These are phyloP conservation scores for Ganoderma leucocontextum DNA, from an alignment of 1,284 basidiomycete genomes.

Conservation along the genomic window DNA sequence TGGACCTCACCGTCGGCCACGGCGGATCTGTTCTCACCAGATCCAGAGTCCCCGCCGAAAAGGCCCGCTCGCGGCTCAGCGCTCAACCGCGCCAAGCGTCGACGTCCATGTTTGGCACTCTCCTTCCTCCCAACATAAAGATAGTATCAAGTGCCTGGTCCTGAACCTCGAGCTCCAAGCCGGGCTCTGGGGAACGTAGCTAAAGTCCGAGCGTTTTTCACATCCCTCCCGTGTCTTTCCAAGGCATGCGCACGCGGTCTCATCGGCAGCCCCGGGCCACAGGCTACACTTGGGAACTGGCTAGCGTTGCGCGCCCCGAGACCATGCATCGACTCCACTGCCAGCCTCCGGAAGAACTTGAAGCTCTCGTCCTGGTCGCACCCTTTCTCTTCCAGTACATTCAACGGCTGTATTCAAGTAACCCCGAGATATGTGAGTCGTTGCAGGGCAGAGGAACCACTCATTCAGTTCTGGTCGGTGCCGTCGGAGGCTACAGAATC, in stretches of 20 bases:
- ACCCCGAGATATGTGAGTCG: background rate
- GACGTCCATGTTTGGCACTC: background rate
- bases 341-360: background rate
- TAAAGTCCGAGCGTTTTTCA: background rate
- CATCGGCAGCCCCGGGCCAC: background rate
- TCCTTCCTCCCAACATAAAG: background rate
- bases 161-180: background rate
- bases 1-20: background rate
- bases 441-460: background rate
- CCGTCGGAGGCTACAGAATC: background rate
- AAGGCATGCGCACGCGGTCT: background rate
- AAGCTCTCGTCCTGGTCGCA: background rate
- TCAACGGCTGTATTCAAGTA: background rate
- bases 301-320: background rate
- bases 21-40: background rate
- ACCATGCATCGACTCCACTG: background rate
- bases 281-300: background rate
- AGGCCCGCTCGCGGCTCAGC: background rate
- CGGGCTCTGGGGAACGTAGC: background rate
- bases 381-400: background rate
- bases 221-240: background rate
- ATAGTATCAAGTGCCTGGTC: background rate
- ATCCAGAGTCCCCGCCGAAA: background rate
- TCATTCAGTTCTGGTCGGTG: background rate
- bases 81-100: background rate